Base-by-base conservation (phyloP, 2,329 filamentous ascomycete genomes). In the Hypoxylon sp. region DNA sequence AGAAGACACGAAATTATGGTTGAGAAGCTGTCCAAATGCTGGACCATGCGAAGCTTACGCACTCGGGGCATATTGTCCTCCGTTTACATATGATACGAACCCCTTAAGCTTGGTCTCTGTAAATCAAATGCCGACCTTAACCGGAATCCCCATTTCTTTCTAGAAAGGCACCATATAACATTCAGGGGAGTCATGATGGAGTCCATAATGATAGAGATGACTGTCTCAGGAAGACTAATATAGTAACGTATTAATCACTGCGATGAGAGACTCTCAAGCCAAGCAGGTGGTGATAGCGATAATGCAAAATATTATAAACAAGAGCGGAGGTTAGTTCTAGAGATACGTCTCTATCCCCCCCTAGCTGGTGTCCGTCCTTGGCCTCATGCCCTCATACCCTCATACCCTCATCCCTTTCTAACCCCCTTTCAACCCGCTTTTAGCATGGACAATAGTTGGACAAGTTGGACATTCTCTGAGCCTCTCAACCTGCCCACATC, bases 1-100 rank as follows among this genome's bases (percentile, higher is more conserved):
- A 62, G 53, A 57, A 52, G 37, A 57, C 7, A 46, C 32, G 30
- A 21, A 52, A 39, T 30, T 37, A 47, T n/a, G 25, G 37, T 16
- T 21, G 46, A 47, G 32, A 47, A 47, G 37, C 16, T 51, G 25
- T n/a, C 34, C 39, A n/a, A 27, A 16, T 19, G 21, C 43, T 30
- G 14, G 25, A 32, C n/a, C 27, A 19, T 21, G 16, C 19, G 21
- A 21, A 3, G 32, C 30, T 37, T 41, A 41, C 37, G 37, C 9
- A 41, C 37, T 41, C 8, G n/a, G 16, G 21, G 19, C 16, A 19
- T 39, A 39, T n/a, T 5, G 34, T 39, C 34, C 34, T 39, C n/a
- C 34, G n/a, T n/a, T n/a, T n/a, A n/a, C n/a, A n/a, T 37, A 14
- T 14, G 32, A 21, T 41, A 2, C 7, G 16, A 4, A 1, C n/a